These are phyloP conservation scores for Candida ponderosae DNA, from an alignment of 805 yeast genomes.

Conservation along the genomic window DNA sequence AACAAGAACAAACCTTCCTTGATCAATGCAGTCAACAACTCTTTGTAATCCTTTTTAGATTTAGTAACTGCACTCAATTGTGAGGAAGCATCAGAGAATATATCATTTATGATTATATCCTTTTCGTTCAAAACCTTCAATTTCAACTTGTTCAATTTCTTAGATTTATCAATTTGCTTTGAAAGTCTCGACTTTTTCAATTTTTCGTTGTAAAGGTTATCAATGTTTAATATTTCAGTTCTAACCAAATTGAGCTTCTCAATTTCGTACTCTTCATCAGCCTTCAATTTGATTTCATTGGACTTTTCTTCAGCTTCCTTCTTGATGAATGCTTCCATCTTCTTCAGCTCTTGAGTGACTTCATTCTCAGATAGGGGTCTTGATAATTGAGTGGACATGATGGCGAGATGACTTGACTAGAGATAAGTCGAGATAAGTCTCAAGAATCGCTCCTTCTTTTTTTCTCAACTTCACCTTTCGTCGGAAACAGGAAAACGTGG, in stretches of 20 bases:
- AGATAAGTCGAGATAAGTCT: no score
- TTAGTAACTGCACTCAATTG: constrained; percentile 53
- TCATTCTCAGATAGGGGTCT: constrained; percentile 28
- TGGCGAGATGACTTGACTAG: constrained; percentile 7
- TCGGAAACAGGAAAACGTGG: no score
- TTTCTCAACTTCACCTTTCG: no score
- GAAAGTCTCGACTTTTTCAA: constrained; percentile 87
- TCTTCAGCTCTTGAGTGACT: constrained; percentile 92
- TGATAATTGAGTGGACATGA: constrained; percentile 2
- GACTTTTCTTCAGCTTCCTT: constrained; percentile 99
- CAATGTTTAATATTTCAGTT: constrained; percentile 84
- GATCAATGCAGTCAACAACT: constrained; percentile 67
- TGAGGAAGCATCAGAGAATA: constrained; percentile 62
- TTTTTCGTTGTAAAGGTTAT: constrained; percentile 68
- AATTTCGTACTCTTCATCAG: constrained; percentile 97
- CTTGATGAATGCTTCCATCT: constrained; percentile 97
- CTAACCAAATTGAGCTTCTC: constrained; percentile 95
- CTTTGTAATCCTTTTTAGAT: constrained; percentile 53
- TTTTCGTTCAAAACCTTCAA: constrained; percentile 82
- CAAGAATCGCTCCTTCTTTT: no score
- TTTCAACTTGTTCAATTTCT: constrained; percentile 92
- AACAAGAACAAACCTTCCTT: constrained; percentile 69
- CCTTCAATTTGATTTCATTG: constrained; percentile 88
- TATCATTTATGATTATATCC: constrained; percentile 67
- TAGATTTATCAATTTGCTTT: constrained; percentile 93